A percentile compares a stretch with the other conserved stretches of the same genome.
phyloP scores from a whole-genome alignment of 768 basidiomycete species.

The Saitozyma sp. region DNA sequence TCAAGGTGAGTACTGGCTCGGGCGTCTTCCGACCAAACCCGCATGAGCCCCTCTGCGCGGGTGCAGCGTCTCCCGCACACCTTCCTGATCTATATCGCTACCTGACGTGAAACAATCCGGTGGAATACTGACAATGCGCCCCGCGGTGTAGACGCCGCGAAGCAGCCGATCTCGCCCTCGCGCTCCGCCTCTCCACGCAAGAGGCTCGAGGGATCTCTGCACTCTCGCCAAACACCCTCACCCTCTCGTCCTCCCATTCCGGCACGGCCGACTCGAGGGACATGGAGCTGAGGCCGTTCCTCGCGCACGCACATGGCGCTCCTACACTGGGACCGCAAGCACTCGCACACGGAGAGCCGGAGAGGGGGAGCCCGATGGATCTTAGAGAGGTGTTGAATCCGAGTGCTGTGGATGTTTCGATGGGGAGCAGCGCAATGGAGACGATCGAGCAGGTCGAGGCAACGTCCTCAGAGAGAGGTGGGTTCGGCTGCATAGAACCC shows the following conservation, averaged over 20 bases:
- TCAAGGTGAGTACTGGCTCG: neutral
- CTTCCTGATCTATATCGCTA: neutral
- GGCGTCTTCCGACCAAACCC: neutral
- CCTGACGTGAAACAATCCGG: neutral
- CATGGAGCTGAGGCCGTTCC: conserved; percentile 32
- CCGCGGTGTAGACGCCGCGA: conserved; percentile 32
- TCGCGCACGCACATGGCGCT: too few species aligned
- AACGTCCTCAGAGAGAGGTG: neutral
- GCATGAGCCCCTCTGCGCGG: too few species aligned
- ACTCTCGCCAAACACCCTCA: conserved; percentile 10
- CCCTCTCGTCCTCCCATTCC: conserved; percentile 1
- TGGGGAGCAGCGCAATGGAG: too few species aligned
- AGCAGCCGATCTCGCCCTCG: conserved; percentile 44
- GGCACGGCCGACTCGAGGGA: conserved; percentile 37
- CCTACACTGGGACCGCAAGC: too few species aligned
- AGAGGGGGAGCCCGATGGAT: too few species aligned
- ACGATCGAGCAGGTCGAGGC: neutral
- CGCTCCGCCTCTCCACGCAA: conserved; percentile 38
- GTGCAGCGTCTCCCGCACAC: too few species aligned
- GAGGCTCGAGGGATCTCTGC: conserved; percentile 12
- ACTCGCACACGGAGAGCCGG: too few species aligned
- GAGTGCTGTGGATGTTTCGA: too few species aligned
- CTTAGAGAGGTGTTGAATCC: too few species aligned
- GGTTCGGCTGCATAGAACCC: too few species aligned
- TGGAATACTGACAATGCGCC: neutral